phyloP scores from a whole-genome alignment of 2,329 filamentous ascomycete species.

The Drechslerella coelobrocha region DNA sequence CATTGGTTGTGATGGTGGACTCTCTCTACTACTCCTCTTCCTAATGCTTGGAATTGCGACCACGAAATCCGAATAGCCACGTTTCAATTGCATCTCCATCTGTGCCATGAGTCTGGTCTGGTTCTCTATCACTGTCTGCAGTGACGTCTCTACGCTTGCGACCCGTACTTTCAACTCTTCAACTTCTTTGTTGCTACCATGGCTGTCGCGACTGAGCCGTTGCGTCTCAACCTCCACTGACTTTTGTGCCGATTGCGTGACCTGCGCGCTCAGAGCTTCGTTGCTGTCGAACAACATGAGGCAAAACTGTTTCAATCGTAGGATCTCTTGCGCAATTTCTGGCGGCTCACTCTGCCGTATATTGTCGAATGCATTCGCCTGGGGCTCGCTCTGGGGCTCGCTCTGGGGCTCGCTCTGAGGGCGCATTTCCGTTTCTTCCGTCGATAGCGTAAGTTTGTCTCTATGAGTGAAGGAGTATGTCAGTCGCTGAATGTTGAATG shows the following conservation, averaged over 20 bases:
- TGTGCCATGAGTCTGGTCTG: constrained; percentile 18
- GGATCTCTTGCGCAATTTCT: constrained; percentile 30
- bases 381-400: background rate
- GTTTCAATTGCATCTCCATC: constrained; percentile 17
- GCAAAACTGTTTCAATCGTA: constrained; percentile 31
- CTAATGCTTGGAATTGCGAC: constrained; percentile 35
- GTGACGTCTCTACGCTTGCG: constrained; percentile 23
- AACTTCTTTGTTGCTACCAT: constrained; percentile 1
- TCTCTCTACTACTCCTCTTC: background rate
- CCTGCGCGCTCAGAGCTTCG: constrained; percentile 15
- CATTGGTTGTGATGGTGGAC: background rate
- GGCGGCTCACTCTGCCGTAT: background rate
- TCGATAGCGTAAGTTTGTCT: constrained; percentile 14
- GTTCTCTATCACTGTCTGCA: constrained; percentile 29
- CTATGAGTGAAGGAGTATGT: background rate
- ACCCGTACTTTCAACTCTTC: constrained; percentile 21
- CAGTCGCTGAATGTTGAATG: background rate
- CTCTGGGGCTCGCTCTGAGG: background rate
- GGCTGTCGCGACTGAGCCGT: background rate
- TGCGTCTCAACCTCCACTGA: background rate
- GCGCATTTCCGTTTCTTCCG: background rate
- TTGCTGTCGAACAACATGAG: constrained; percentile 29
- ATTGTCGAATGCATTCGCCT: background rate
- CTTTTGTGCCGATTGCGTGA: constrained; percentile 7
- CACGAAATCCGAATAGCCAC: constrained; percentile 21